Evolutionary conservation across 306 rosid species (phyloP), one percentile per base, ranked within the genome.

Genomic region (Quillaja saponaria): DNA sequence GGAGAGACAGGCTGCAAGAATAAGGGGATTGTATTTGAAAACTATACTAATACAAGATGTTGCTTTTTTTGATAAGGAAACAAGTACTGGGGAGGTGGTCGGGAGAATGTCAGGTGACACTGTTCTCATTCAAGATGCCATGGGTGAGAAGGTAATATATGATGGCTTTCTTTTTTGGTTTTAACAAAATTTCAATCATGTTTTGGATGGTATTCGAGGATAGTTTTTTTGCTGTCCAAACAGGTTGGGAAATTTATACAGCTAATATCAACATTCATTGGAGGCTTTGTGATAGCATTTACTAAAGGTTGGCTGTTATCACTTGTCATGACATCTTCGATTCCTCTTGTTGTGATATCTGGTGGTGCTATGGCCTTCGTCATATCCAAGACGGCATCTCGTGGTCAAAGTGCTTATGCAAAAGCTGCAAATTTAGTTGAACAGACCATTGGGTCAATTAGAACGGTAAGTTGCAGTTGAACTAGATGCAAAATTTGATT

Each of bases 61-160:
- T 44, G 67, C 63, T 63, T 81, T 72, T 68, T 81, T 81, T 42
- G 85, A 81, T 57, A 69, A 60, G 39, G 85, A 81, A 69, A 73
- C 85, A 6, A 76, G 69, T 66, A 81, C 85, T 0, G 85, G 85
- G 41, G 85, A 81, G 68, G 85, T 81, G n/a, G 61, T 81, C 20
- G 82, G 80, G 39, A 72, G 85, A 66, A 81, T 81, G 85, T 81
- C 85, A 7, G 85, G 85, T 1, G 85, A 81, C 73, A 76, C 85
- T 12, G 80, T 81, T 56, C 82, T 76, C 47, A 81, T 81, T 18
- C 85, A 81, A 73, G 85, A 81, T 41, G 85, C 85, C 67, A 76
- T 81, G 82, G 85, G 82, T 14, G 85, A 81, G 59, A 78, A 78
- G 82, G 82, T 68, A 72, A 20, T 12, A 12, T 13, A 46, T 31